Percentiles rank a stretch among this genome's conserved stretches.
These are phyloP conservation scores for Podospora pseudopauciseta DNA, from an alignment of 495 filamentous ascomycete genomes.

Conservation along the genomic window DNA sequence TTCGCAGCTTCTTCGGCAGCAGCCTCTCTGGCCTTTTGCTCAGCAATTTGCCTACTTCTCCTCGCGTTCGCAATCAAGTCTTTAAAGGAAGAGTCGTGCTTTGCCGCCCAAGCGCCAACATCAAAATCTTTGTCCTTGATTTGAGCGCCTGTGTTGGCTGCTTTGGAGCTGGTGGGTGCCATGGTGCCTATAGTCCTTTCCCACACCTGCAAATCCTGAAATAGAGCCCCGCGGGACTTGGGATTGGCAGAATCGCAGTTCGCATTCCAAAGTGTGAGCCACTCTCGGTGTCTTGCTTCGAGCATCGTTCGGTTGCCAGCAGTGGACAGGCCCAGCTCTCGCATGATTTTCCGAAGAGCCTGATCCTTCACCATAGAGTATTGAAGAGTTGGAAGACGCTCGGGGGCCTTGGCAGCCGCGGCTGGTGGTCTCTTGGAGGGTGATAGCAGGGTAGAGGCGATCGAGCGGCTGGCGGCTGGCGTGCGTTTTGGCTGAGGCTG, in stretches of 20 bases:
- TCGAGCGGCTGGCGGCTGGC: conserved; percentile 15
- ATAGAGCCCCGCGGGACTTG: conserved; percentile 63
- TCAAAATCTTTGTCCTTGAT: conserved; percentile 82
- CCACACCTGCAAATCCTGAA: conserved; percentile 78
- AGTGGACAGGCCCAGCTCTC: conserved; percentile 75
- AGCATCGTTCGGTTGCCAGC: conserved; percentile 62
- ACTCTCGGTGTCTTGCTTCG: conserved; percentile 82
- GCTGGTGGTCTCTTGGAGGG: conserved; percentile 8
- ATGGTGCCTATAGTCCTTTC: conserved; percentile 67
- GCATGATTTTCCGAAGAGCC: conserved; percentile 71
- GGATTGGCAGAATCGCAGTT: conserved; percentile 82
- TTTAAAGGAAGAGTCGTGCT: conserved; percentile 69
- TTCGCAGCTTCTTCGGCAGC: conserved; percentile 1
- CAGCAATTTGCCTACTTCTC: conserved; percentile 16
- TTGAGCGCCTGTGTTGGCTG: conserved; percentile 35
- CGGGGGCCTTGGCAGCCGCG: conserved; percentile 21
- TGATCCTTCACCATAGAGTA: conserved; percentile 78
- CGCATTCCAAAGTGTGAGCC: conserved; percentile 93
- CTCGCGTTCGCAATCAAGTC: conserved; percentile 68
- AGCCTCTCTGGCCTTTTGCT: conserved; percentile 16
- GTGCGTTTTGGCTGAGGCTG: conserved; percentile 18
- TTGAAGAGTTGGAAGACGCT: conserved; percentile 70
- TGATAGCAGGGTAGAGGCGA: conserved; percentile 10
- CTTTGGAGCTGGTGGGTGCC: conserved; percentile 35
- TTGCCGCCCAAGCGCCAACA: conserved; percentile 66